Evolutionary conservation across 257 asterid species (phyloP), one percentile per base, ranked within the genome.

Genomic region (Marsdenia floribunda): DNA sequence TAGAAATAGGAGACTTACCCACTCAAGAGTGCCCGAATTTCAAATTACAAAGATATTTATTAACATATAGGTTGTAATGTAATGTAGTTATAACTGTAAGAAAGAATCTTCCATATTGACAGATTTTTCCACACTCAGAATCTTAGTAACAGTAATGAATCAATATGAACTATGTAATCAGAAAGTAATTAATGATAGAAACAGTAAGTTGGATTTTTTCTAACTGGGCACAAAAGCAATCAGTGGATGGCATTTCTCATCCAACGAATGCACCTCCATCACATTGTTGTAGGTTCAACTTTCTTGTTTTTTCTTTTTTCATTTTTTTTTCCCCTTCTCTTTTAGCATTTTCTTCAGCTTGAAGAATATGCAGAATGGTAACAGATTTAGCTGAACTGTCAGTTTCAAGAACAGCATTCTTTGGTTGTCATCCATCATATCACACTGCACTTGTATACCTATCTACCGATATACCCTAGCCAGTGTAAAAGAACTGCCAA

Each of bases 401-500:
- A 49, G 35, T 58, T 65, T 15, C 49, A 47, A 59, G 59, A 38
- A 21, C 22, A 11, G 60, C 21, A 12, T 18, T 44, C 29, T 15
- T 1, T 66, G 0, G 9, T 19, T 18, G 22, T 65, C 52, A 21
- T 37, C 13, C 22, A 38, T 66, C 16, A 66, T 11, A 10, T 2
- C 29, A 78, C 18, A 13, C 14, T 33, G 37, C 14, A 26, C 11
- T 38, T 15, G 33, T 49, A 26, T 76, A 26, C 75, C 88, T 89
- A 90, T 73, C 76, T 76, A 64, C 99, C 92, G 0, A 95, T 73
- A 81, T 83, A 82, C 58, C 99, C 98, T 58, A 90, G 77, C 96
- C 96, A 81, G 77, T 85, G 96, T 77, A 95, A 88, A 76, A 89
- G 21, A 76, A 90, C 74, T 26, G 99, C 98, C 77, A 95, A 74